Conservation (phyloP, 495 filamentous ascomycete genomes). For the Aspergillus bertholletiae region DNA sequence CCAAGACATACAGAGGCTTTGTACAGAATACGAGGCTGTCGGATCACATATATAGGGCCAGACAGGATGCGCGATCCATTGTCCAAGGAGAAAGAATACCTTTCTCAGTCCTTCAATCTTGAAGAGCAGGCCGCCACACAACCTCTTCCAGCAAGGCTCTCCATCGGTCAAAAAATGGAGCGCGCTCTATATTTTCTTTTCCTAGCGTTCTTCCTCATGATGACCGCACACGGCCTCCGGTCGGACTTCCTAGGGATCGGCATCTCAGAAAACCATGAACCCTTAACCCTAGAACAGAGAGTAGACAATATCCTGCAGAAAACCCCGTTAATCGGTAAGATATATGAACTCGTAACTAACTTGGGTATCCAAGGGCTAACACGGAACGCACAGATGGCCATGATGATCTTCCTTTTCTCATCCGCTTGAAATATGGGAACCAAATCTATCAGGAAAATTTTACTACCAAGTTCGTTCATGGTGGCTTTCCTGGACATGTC, state of each 20-base stretch:
- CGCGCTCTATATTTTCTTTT: not conserved
- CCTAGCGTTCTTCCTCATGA: not conserved
- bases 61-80: no score
- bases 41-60: not conserved
- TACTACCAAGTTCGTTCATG: slow-evolving; percentile 62
- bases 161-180: not conserved
- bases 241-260: not conserved
- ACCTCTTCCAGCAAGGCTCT: not conserved
- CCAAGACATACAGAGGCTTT: not conserved
- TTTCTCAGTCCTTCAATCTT: not conserved
- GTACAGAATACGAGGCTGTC: not conserved
- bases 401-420: slow-evolving; percentile 76
- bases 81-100: not conserved
- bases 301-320: slow-evolving; percentile 64
- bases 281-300: slow-evolving; percentile 51
- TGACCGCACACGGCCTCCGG: not conserved
- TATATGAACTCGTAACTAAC: no score
- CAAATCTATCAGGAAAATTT: slow-evolving; percentile 76
- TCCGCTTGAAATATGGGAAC: slow-evolving; percentile 68
- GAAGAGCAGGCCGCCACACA: not conserved
- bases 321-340: slow-evolving; percentile 77
- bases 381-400: slow-evolving; percentile 71
- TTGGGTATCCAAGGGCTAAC: not conserved
- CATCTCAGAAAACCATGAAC: not conserved
- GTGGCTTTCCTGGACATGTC: slow-evolving; percentile 66